Conservation (phyloP, 2,329 filamentous ascomycete genomes). For the Cladosporium sp. region DNA sequence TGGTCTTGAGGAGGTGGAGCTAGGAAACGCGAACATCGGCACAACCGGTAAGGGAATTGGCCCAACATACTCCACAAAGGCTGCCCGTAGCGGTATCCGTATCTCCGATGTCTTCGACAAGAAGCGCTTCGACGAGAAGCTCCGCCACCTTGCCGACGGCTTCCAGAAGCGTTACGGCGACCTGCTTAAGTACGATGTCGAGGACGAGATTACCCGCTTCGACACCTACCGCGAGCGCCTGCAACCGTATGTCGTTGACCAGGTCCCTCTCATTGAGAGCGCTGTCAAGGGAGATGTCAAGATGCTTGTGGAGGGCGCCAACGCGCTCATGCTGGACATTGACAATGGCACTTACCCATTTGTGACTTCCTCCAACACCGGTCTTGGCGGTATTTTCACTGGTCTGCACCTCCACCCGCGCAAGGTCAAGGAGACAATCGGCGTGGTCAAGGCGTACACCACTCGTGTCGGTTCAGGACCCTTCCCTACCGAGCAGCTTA, state of each 20-base stretch:
- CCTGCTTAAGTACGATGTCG: constrained; percentile 62
- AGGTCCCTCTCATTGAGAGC: constrained; percentile 58
- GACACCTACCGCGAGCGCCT: constrained; percentile 56
- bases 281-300: constrained; percentile 57
- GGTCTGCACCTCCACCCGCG: constrained; percentile 59
- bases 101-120: constrained; percentile 65
- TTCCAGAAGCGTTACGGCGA: constrained; percentile 67
- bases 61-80: constrained; percentile 61
- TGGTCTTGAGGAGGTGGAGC: constrained; percentile 56
- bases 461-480: constrained; percentile 55
- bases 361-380: constrained; percentile 58
- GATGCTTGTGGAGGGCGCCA: constrained; percentile 66
- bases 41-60: constrained; percentile 48
- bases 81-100: constrained; percentile 61
- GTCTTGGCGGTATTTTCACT: constrained; percentile 58
- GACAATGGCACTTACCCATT: constrained; percentile 60
- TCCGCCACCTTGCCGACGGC: constrained; percentile 58
- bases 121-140: constrained; percentile 61
- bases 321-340: constrained; percentile 65
- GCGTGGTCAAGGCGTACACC: constrained; percentile 66
- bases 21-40: constrained; percentile 48
- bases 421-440: constrained; percentile 59
- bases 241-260: constrained; percentile 61
- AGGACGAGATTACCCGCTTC: constrained; percentile 64
- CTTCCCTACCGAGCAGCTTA: constrained; percentile 65